Base-by-base conservation (phyloP, 192 early-diverging fungal genomes). In the Powellomyces hirtus region DNA sequence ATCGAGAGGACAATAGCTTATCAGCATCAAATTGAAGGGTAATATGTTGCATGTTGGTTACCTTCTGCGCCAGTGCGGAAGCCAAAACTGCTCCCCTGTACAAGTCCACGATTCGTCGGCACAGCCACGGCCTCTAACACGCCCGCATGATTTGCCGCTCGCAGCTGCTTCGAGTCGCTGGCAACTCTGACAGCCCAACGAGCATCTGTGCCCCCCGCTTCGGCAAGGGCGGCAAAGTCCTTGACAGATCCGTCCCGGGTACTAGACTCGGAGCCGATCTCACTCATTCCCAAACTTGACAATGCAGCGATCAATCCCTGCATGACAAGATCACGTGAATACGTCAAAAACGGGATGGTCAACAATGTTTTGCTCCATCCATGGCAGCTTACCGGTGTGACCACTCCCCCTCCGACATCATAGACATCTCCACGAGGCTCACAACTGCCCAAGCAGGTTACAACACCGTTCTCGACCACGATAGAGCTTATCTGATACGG, bases 11-110 rank as follows among this genome's bases (percentile, higher is more conserved):
- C n/a, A n/a, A n/a, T n/a, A n/a, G n/a, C n/a, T n/a, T n/a, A n/a
- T n/a, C n/a, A n/a, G n/a, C n/a, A n/a, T n/a, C n/a, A n/a, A n/a
- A n/a, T n/a, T n/a, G n/a, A n/a, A n/a, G n/a, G n/a, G n/a, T n/a
- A n/a, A n/a, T n/a, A n/a, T n/a, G n/a, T n/a, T n/a, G 1, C 78
- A 71, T 52, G 27, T 35, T 62, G 70, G 58, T 79, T 67, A 74
- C 78, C 64, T 30, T 81, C 62, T 20, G 83, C 83, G 51, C 84
- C 88, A 27, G 85, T 87, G 31, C 83, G 75, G 77, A 92, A 93
- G 11, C 85, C 86, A 70, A 80, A 83, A 63, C 82, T 84, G 38
- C 88, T 56, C 24, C 89, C 91, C 27, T 71, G 66, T n/a, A 90
- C 63, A 18, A 89, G 65, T 4, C 81, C 80, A 20, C 59, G 26